These are phyloP conservation scores for Hypoxylon perforatum DNA, from an alignment of 495 filamentous ascomycete species.

Conservation along the genomic window DNA sequence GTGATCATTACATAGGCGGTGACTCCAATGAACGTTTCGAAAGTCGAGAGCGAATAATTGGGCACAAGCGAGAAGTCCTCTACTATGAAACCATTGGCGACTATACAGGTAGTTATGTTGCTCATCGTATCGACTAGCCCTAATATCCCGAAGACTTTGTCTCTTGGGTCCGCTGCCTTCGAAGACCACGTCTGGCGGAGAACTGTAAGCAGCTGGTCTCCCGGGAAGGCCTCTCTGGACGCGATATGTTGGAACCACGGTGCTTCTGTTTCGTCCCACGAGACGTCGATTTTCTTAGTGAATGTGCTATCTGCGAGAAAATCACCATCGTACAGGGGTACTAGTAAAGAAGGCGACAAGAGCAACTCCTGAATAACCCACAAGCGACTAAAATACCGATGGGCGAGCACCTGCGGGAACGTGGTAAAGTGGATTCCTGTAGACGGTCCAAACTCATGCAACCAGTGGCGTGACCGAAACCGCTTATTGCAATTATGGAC, in stretches of 20 bases:
- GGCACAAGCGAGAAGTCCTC: background rate
- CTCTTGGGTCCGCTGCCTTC: background rate
- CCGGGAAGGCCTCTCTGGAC: background rate
- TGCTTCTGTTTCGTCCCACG: background rate
- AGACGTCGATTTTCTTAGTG: background rate
- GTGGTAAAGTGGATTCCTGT: background rate
- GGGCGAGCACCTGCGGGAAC: background rate
- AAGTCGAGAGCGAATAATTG: background rate
- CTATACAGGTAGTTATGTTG: background rate
- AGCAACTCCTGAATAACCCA: background rate
- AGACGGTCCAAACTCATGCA: background rate
- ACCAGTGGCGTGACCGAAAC: background rate
- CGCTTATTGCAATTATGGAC: constrained; percentile 9
- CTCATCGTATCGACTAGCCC: background rate
- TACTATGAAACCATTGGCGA: background rate
- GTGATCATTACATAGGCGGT: background rate
- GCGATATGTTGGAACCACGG: background rate
- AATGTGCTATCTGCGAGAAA: background rate
- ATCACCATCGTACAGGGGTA: background rate
- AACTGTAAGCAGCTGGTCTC: background rate
- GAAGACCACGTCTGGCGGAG: background rate
- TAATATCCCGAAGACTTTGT: background rate
- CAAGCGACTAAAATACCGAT: background rate
- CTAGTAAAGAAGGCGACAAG: background rate
- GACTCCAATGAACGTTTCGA: background rate